Base-by-base conservation (phyloP, 768 basidiomycete species). In the Mycena metata region DNA sequence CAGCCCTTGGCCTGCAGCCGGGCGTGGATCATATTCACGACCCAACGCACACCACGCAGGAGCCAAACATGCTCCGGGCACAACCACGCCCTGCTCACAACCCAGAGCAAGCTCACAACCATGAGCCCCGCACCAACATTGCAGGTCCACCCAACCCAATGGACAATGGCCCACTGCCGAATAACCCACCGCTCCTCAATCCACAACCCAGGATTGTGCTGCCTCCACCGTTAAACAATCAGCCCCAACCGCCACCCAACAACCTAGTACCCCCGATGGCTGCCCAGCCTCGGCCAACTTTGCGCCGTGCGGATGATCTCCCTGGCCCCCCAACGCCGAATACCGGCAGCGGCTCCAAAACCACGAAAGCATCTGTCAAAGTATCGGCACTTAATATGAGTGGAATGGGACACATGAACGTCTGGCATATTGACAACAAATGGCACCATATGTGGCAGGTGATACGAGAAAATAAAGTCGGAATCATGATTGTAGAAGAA, bases 331-430 rank as follows among this genome's bases (percentile, higher is more conserved):
- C 36, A 12, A 12, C 12, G 6, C 6, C 36, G 36, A 36, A 36
- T 12, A 36, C 36, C 36, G 36, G 36, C 6, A 36, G 12, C 36
- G 21, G 49, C 4, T 56, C 30, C 9, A 70, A 70, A 17, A 66
- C 39, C 8, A 66, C 67, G 0, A 68, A 67, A 43, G 71, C 71
- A 10, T 36, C 60, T 3, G 35, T 64, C 2, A 51, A 45, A 30
- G 24, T 72, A 1, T 45, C 69, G 7, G 47, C 68, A 9, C 47
- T 72, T 3, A 72, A 72, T 36, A 72, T 70, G 10, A 33, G 35
- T 12, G 69, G 64, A 16, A 65, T 30, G 13, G 60, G 55, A 36
- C 6, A 36, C 36, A 6, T 12, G 7, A 36, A 36, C 36, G 7
- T 12, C 7, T 36, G 36, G 36, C 36, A 36, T 1, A 50, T 45